phyloP scores from a whole-genome alignment of 1,284 basidiomycete genomes.

The Boletus nobilissimus region DNA sequence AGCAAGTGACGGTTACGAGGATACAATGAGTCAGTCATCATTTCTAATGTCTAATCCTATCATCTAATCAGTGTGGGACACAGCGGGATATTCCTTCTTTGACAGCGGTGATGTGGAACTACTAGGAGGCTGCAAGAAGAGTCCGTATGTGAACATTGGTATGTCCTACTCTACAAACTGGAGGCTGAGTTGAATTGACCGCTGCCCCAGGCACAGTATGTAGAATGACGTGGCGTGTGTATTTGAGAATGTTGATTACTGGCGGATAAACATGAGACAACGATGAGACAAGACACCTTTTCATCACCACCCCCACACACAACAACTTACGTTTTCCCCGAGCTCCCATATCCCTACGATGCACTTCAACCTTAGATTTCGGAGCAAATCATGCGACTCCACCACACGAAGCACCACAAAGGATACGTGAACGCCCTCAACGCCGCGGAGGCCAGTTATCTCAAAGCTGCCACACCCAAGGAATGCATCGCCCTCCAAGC shows the following conservation, averaged over 20 bases:
- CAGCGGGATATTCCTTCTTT: conserved; percentile 90
- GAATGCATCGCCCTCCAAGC: conserved; percentile 83
- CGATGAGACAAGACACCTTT: conserved; percentile 4
- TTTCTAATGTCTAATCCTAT: conserved; percentile 10
- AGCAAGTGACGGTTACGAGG: conserved; percentile 58
- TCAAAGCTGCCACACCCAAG: conserved; percentile 71
- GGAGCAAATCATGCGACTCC: not conserved
- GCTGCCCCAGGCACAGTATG: conserved; percentile 56
- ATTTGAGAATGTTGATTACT: too few species aligned
- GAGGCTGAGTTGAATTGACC: conserved; percentile 22
- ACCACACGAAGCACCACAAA: not conserved
- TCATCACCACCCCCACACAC: not conserved
- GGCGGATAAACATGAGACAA: conserved; percentile 29
- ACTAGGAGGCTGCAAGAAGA: conserved; percentile 66
- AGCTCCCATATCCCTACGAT: not conserved
- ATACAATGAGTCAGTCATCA: conserved; percentile 67
- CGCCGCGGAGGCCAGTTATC: conserved; percentile 71
- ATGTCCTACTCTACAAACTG: conserved; percentile 40
- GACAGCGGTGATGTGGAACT: conserved; percentile 79
- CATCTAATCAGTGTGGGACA: conserved; percentile 26
- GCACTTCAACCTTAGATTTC: not conserved
- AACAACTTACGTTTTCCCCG: not conserved
- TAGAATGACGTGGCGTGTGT: conserved; percentile 7
- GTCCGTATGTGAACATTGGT: conserved; percentile 71
- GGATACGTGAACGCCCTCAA: not conserved